phyloP scores from a whole-genome alignment of 2,329 filamentous ascomycete genomes.

The Colletotrichum australisinense region DNA sequence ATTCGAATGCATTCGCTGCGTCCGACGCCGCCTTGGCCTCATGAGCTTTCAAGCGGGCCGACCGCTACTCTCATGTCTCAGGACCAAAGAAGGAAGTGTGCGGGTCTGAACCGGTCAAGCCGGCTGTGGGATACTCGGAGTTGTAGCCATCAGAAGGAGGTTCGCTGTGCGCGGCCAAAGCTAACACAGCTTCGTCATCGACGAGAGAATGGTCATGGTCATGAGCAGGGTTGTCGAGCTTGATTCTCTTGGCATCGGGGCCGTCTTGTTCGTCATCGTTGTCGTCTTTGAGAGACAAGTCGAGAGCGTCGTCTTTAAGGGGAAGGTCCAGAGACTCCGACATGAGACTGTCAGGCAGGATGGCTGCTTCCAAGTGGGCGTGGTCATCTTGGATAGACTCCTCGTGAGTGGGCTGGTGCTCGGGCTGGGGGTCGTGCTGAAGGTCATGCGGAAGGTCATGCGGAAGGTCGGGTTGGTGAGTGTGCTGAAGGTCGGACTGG shows the following conservation, averaged over 20 bases:
- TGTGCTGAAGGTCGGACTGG: neutral
- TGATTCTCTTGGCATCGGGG: slow-evolving; percentile 31
- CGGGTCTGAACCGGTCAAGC: slow-evolving; percentile 14
- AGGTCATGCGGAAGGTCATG: neutral
- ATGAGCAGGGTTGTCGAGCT: slow-evolving; percentile 49
- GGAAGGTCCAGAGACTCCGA: slow-evolving; percentile 28
- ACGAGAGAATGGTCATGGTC: slow-evolving; percentile 48
- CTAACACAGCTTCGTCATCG: slow-evolving; percentile 62
- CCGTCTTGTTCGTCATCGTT: slow-evolving; percentile 40
- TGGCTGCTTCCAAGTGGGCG: neutral
- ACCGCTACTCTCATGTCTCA: slow-evolving; percentile 47
- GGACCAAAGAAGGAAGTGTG: slow-evolving; percentile 51
- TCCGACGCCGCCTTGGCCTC: neutral
- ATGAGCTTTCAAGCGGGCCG: neutral
- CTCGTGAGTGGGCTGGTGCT: neutral
- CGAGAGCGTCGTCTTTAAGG: slow-evolving; percentile 31
- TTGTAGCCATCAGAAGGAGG: slow-evolving; percentile 51
- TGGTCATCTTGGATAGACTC: slow-evolving; percentile 7
- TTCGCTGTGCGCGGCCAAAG: slow-evolving; percentile 57
- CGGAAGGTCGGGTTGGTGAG: neutral
- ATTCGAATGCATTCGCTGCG: neutral
- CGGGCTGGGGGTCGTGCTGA: neutral
- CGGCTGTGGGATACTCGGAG: slow-evolving; percentile 52
- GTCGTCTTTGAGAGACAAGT: slow-evolving; percentile 43
- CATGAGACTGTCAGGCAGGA: slow-evolving; percentile 16